Base-by-base conservation (phyloP, 139 green algal species). In the Pseudopediastrum boryanum region DNA sequence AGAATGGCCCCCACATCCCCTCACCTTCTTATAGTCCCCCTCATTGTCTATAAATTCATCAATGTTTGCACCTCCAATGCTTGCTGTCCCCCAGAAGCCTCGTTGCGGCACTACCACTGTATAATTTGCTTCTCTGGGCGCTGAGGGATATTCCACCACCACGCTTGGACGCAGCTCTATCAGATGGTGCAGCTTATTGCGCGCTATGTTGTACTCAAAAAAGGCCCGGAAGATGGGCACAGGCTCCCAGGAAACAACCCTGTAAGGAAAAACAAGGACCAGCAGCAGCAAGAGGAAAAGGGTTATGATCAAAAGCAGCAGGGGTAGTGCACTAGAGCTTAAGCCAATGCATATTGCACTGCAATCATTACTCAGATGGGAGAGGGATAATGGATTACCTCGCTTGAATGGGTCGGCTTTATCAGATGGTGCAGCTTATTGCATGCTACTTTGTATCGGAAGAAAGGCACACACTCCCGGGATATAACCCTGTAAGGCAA, bases 401-500 rank as follows among this genome's bases (percentile, higher is more conserved):
- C 82, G 16, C 46, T 44, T 8, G 50, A 19, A 1, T 77, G 70
- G n/a, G n/a, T n/a, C 23, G 83, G 29, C 75, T 86, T 23, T 16
- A 87, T 48, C 25, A 63, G 38, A 27, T 83, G 54, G 23, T 70
- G 74, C 56, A 87, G 38, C 33, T 82, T 80, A 62, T 87, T 87
- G 36, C 82, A 73, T 2, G 78, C 77, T 9, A 83, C 56, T 33
- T 52, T 80, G 75, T 89, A 94, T 75, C 85, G 81, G 81, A 96
- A 96, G 16, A 74, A 54, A 9, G 92, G 92, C 21, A 97, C 90
- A 0, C 92, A 92, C 86, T 97, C 93, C 83, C 87, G 95, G 0
- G 87, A 84, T 10, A 96, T 66, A 25, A 94, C 90, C 61, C 90
- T 92, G 85, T 39, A 58, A 23, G 2, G 7, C 56, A 10, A 54